Base-by-base conservation (phyloP, 208 protist genomes). In the Perkinsela sp. region DNA sequence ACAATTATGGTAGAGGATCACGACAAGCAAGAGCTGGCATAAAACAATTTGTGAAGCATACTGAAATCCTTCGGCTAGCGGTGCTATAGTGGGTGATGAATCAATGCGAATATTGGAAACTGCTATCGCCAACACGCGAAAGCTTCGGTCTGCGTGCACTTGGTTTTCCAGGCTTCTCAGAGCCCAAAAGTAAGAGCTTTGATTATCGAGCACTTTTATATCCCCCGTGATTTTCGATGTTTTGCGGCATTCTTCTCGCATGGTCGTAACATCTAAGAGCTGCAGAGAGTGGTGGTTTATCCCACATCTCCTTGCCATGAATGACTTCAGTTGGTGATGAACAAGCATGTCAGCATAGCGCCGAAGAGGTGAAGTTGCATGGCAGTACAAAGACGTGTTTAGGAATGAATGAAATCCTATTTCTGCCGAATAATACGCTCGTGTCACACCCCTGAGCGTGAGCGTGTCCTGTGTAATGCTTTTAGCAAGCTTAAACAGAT, bases 311-410 rank as follows among this genome's bases (percentile, higher is more conserved):
- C 13, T 22, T 57, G 40, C 40, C 22, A 57, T 57, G 40, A n/a
- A 57, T 6, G 40, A 57, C 73, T 92, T 92, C 16, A 92, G 77
- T 69, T 92, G 86, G 57, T 92, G 84, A 70, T 92, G 86, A 16
- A 91, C 86, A 1, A 91, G 73, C 86, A 91, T 91, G 72, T 91
- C 86, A 0, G 86, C 79, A 71, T 88, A 89, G 0, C 86, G 82
- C 0, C 86, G 77, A 40, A 91, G 77, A 22, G 86, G 86, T 32
- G 79, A 85, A 22, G 86, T 91, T 75, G 83, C 88, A 78, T 91
- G 86, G 28, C 80, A 77, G 77, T 91, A 91, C 73, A 82, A 72
- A 31, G 70, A 74, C 28, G 86, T 91, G 68, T 87, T 76, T 2
- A 91, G 77, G 22, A 82, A 83, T 1, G 78, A 76, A 68, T 91